A percentile compares a stretch with the other conserved stretches of the same genome.
phyloP scores from a whole-genome alignment of 176 grass and related monocot species.

The Oryza glaberrima region DNA sequence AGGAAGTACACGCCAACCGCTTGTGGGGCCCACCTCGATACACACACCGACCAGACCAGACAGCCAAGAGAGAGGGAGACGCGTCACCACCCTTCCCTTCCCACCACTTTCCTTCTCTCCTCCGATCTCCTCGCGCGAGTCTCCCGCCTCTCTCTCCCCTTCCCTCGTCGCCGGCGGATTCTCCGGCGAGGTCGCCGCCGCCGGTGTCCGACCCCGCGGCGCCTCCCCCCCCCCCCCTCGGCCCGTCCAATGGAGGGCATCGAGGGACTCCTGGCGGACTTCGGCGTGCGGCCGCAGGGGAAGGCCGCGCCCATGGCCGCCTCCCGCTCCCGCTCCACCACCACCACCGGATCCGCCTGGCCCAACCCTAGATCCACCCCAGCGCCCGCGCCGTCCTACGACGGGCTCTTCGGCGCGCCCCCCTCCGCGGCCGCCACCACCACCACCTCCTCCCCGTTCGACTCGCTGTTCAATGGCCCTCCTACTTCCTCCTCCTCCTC shows the following conservation, averaged over 20 bases:
- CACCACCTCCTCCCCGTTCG: constrained; percentile 37
- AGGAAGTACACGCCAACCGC: background rate
- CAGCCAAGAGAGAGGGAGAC: constrained; percentile 37
- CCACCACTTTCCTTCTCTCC: background rate
- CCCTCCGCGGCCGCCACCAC: constrained; percentile 13
- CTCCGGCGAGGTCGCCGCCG: constrained; percentile 20
- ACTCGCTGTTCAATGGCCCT: constrained; percentile 47
- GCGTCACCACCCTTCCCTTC: constrained; percentile 33
- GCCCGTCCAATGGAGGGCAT: constrained; percentile 72
- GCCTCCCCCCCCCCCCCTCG: background rate
- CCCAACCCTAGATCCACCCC: constrained; percentile 55
- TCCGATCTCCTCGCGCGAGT: constrained; percentile 15
- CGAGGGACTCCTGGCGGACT: constrained; percentile 79
- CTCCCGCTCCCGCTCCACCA: constrained; percentile 9
- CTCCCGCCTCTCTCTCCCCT: background rate
- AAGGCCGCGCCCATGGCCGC: constrained; percentile 70
- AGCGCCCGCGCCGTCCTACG: constrained; percentile 33
- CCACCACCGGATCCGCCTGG: constrained; percentile 35
- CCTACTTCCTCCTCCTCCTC: background rate
- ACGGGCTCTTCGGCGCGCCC: constrained; percentile 48
- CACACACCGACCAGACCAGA: constrained; percentile 8
- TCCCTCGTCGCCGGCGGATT: constrained; percentile 16
- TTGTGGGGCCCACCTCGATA: constrained; percentile 13
- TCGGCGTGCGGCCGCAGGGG: constrained; percentile 77
- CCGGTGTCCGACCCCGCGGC: background rate